A percentile compares a stretch with the other conserved stretches of the same genome.
Evolutionary conservation across 1,284 basidiomycete genomes (phyloP).

Genomic region (Coniferiporia weirii): DNA sequence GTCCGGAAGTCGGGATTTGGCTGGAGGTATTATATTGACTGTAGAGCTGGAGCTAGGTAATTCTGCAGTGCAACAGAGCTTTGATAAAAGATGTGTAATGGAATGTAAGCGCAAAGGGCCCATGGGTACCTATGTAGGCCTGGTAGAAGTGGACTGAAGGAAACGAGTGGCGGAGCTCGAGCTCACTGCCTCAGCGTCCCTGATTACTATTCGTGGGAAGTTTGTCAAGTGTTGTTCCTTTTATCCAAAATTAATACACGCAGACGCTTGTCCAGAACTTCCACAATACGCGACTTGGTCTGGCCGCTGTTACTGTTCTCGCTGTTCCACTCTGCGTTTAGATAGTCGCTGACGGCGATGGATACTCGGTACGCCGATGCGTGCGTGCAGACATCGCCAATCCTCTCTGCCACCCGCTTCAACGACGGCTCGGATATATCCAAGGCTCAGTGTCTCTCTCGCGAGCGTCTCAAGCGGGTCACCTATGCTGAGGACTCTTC

Average conservation of each 20-base stretch:
- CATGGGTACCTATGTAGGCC: background rate
- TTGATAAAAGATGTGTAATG: background rate
- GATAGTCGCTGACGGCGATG: background rate
- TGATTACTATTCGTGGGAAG: too few relatives aligned
- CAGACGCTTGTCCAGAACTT: background rate
- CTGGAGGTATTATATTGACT: background rate
- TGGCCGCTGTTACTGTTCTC: background rate
- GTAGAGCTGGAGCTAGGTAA: background rate
- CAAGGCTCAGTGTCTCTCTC: background rate
- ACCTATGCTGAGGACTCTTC: slow-evolving; percentile 2
- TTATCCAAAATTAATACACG: background rate
- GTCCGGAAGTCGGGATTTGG: background rate
- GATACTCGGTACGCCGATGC: slow-evolving; percentile 11
- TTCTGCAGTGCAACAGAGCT: too few relatives aligned
- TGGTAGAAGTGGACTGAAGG: background rate
- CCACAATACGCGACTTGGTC: background rate
- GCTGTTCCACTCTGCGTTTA: too few relatives aligned
- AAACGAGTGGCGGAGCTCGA: too few relatives aligned
- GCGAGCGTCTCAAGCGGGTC: background rate
- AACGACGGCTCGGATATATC: background rate
- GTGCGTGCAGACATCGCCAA: slow-evolving; percentile 16
- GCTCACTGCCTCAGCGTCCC: too few relatives aligned
- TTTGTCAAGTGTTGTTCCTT: too few relatives aligned
- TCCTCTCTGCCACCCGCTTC: slow-evolving; percentile 7
- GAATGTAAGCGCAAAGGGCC: background rate